Percentiles rank a stretch among this genome's conserved stretches.
Conservation (phyloP, 768 basidiomycete species). For the Lentinula sp. region DNA sequence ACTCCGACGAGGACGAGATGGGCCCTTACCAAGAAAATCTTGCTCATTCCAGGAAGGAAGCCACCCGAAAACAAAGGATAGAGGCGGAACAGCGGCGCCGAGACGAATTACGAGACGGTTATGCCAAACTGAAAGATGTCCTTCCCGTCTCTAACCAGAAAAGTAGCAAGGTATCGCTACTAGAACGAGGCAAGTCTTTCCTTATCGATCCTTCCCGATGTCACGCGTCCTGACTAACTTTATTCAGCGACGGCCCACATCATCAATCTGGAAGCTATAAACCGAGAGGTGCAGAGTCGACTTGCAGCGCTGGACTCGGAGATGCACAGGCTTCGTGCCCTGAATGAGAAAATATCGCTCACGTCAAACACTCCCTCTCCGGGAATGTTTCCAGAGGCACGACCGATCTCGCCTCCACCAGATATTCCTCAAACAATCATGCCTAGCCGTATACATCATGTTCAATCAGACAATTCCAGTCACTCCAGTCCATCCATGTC, state of each 20-base stretch:
- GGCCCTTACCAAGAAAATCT: conserved; percentile 62
- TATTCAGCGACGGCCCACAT: conserved; percentile 74
- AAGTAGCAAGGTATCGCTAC: conserved; percentile 82
- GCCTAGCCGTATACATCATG: conserved; percentile 45
- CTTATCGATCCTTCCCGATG: conserved; percentile 6
- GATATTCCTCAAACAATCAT: conserved; percentile 41
- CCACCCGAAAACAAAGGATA: conserved; percentile 76
- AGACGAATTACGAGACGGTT: conserved; percentile 87
- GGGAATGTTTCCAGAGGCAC: conserved; percentile 34
- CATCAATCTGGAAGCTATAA: conserved; percentile 61
- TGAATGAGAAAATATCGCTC: conserved; percentile 83
- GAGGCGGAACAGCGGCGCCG: conserved; percentile 87
- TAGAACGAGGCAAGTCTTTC: conserved; percentile 69
- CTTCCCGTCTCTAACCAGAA: conserved; percentile 86
- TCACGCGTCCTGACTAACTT: conserved; percentile 5
- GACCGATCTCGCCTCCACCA: conserved; percentile 61
- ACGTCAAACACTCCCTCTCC: conserved; percentile 49
- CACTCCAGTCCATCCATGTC: conserved; percentile 33
- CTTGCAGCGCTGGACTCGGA: conserved; percentile 63
- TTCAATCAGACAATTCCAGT: conserved; percentile 59
- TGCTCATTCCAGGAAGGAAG: conserved; percentile 76
- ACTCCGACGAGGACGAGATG: conserved; percentile 78
- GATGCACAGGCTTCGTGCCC: conserved; percentile 59
- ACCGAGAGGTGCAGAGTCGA: conserved; percentile 65
- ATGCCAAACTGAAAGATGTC: conserved; percentile 82